Evolutionary conservation across 169 alveolate genomes (phyloP), one percentile per base, ranked within the genome.

Genomic region (Babesia ovata): DNA sequence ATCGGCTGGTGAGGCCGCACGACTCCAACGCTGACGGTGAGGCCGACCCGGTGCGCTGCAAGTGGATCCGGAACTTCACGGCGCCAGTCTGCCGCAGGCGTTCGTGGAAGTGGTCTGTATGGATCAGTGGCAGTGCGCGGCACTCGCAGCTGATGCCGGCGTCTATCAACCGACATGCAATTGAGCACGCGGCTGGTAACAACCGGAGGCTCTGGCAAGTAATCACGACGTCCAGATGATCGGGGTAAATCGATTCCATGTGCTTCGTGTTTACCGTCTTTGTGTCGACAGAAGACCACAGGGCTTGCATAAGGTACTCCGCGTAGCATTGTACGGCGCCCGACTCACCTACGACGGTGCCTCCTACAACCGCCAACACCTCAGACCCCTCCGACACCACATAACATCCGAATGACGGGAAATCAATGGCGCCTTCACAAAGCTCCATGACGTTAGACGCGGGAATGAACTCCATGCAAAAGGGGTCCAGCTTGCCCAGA

Each of bases 61-160:
- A 36, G 65, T 81, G 88, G 14, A 81, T 84, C 17, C 88, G 52
- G 29, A 76, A 49, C 66, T 81, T 81, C 62, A 81, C 70, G 42
- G 79, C 58, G 42, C 75, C 48, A 19, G 65, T 29, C 42, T 44
- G 46, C 8, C 74, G 39, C 39, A 81, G 59, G 21, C 88, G 49
- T 45, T 65, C 75, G 73, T 81, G 72, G 53, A 71, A 81, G 58
- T 81, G 83, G 65, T 73, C 66, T 19, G 88, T 81, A 29, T 67
- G 61, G 24, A 81, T 73, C 50, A 81, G 67, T 19, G 88, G 88
- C 4, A 71, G 45, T n/a, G 88, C 88, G 21, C 88, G 50, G 65
- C 88, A 81, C 45, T 81, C 88, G 49, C 88, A 81, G 21, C 76
- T 54, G 26, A 81, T 8, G 11, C 88, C 88, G 12, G 88, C 81